phyloP scores from a whole-genome alignment of 768 basidiomycete species.

The Lanmaoa rubissima region DNA sequence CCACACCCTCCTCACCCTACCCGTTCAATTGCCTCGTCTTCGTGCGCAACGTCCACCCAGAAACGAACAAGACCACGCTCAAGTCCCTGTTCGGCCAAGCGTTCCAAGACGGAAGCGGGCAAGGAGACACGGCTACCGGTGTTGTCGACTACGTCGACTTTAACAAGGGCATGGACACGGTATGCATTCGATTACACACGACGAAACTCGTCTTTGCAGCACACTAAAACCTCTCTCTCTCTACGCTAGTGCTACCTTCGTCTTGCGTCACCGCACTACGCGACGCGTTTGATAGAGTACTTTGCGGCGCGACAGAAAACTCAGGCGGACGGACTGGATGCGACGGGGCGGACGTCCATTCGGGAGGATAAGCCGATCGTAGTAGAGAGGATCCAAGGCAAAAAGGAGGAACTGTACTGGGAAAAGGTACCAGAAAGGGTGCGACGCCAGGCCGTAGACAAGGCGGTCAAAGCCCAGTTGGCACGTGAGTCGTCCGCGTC shows the following conservation, averaged over 20 bases:
- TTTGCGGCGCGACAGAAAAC: conserved; percentile 38
- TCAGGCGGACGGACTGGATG: conserved; percentile 58
- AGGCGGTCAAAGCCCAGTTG: conserved; percentile 27
- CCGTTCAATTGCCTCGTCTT: conserved; percentile 70
- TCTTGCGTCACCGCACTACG: conserved; percentile 49
- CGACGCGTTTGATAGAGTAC: conserved; percentile 42
- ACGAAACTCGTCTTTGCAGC: too few relatives aligned
- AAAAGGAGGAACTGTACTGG: conserved; percentile 74
- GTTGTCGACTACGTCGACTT: conserved; percentile 76
- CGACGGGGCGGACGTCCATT: conserved; percentile 35
- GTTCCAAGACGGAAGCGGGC: conserved; percentile 23
- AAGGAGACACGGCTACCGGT: background rate
- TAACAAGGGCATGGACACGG: conserved; percentile 71
- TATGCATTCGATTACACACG: conserved; percentile 30
- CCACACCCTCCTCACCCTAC: conserved; percentile 39
- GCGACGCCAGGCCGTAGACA: conserved; percentile 56
- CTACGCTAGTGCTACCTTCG: conserved; percentile 69
- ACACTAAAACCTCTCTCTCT: background rate
- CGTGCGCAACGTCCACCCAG: conserved; percentile 64
- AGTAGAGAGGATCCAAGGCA: conserved; percentile 60
- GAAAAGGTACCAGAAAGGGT: conserved; percentile 76
- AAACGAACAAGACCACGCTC: conserved; percentile 81
- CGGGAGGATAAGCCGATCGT: conserved; percentile 32
- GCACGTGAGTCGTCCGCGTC: background rate
- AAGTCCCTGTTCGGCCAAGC: conserved; percentile 53